Evolutionary conservation across 495 filamentous ascomycete genomes (phyloP), one percentile per base, ranked within the genome.

Genomic region (Cenococcum geophilum): DNA sequence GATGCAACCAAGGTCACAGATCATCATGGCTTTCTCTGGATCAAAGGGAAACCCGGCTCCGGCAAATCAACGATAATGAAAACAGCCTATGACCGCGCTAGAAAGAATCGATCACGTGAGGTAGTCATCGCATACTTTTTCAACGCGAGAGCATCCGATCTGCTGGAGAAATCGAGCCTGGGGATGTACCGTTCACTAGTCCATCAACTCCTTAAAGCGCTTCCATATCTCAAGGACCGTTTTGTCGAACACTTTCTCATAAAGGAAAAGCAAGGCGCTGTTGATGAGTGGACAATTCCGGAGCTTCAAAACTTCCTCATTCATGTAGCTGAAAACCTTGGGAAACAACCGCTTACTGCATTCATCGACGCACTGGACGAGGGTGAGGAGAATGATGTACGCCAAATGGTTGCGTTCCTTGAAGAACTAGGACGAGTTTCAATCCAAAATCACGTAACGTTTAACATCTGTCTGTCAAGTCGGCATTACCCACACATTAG

Each of bases 401-500:
- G 16, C 14, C 16, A 23, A 16, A 53, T 53, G 50, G 22, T 53
- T 25, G 16, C 21, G 2, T 53, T 53, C n/a, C 50, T 53, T 14
- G 50, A 53, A 53, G 50, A 53, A 16, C 14, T 53, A 18, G 50
- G 50, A 53, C 16, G 18, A n/a, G 4, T n/a, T n/a, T n/a, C 50
- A n/a, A 25, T 53, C 14, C 3, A 34, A 2, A 25, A 16, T 23
- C 3, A 53, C 50, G 6, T 16, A n/a, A 2, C 14, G 14, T 22
- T 53, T 18, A n/a, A 22, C 27, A 34, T 78, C 14, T 77, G 72
- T 35, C 73, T 81, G 48, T 78, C 79, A 0, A 81, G 78, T 64
- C 70, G 78, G 1, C 76, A 78, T 65, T 79, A 80, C 54, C 78
- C 78, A 0, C 56, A 76, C 40, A 75, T 82, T 48, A 57, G 55